Evolutionary conservation across 352 stramenopile species (phyloP).

Genomic region (Globisporangium splendens): DNA sequence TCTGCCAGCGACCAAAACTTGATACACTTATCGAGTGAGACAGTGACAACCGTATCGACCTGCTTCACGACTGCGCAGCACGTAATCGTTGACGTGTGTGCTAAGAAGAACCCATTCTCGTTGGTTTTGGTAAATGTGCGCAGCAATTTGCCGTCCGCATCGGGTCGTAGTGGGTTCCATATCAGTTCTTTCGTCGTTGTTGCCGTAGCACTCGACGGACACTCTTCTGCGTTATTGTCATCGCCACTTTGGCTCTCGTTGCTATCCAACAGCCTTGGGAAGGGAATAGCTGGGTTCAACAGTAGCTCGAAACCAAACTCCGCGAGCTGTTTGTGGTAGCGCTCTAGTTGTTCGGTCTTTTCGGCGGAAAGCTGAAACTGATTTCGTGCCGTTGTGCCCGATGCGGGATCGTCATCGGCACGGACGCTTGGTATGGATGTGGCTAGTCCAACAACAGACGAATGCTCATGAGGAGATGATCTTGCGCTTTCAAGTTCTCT

Average conservation of each 20-base stretch:
- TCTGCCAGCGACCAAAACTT: conserved; percentile 39
- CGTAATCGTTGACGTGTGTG: conserved; percentile 46
- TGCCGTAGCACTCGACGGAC: neutral
- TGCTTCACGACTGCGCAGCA: conserved; percentile 36
- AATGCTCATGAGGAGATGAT: too few relatives aligned
- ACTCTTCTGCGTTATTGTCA: neutral
- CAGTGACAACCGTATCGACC: conserved; percentile 39
- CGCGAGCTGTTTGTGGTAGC: conserved; percentile 32
- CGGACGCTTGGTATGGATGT: too few relatives aligned
- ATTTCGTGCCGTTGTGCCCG: neutral
- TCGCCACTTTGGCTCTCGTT: neutral
- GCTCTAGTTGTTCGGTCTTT: conserved; percentile 13
- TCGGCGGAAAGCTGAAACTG: neutral
- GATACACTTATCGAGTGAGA: conserved; percentile 42
- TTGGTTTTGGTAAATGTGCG: conserved; percentile 20
- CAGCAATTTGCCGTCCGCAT: conserved; percentile 19
- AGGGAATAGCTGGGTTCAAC: conserved; percentile 27
- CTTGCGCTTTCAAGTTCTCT: too few relatives aligned
- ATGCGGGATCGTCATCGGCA: neutral
- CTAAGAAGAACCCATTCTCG: conserved; percentile 29
- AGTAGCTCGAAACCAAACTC: conserved; percentile 50
- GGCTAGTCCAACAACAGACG: too few relatives aligned
- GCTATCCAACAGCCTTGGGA: conserved; percentile 4
- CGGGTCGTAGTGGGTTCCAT: conserved; percentile 5
- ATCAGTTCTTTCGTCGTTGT: neutral